phyloP scores from a whole-genome alignment of 768 basidiomycete genomes.

The Leccinum subgranulosum region DNA sequence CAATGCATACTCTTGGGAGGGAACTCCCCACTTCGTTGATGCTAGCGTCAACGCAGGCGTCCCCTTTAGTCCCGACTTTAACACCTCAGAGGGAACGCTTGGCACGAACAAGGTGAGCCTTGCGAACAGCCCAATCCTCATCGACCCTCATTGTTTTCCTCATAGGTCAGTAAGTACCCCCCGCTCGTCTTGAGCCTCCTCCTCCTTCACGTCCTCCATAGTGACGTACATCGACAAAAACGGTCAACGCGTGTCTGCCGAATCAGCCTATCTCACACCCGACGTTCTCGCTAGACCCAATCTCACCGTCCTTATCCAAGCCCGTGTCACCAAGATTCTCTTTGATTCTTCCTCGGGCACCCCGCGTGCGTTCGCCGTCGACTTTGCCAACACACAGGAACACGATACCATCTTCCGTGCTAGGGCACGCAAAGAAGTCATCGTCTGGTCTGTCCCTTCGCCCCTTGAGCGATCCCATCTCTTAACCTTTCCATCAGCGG shows the following conservation, averaged over 20 bases:
- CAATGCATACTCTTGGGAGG: constrained; percentile 43
- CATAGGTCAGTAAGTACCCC: constrained; percentile 41
- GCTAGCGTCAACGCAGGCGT: constrained; percentile 51
- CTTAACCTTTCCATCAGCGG: constrained; percentile 36
- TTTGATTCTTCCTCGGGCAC: constrained; percentile 42
- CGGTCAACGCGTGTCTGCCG: constrained; percentile 56
- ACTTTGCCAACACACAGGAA: constrained; percentile 43
- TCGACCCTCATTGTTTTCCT: not conserved
- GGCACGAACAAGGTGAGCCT: constrained; percentile 58
- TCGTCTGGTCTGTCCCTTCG: constrained; percentile 47
- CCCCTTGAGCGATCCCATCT: no score
- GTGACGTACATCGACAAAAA: constrained; percentile 65
- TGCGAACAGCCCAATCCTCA: not conserved
- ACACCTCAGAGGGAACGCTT: constrained; percentile 50
- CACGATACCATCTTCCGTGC: constrained; percentile 37
- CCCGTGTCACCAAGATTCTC: constrained; percentile 55
- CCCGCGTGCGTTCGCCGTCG: constrained; percentile 57
- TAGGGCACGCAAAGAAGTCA: constrained; percentile 54
- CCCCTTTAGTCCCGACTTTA: constrained; percentile 53
- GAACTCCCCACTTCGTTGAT: constrained; percentile 51
- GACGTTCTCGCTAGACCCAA: constrained; percentile 64
- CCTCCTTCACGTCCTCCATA: constrained; percentile 24
- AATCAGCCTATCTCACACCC: constrained; percentile 63
- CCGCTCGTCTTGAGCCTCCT: not conserved
- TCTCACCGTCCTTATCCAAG: constrained; percentile 55